Evolutionary conservation across 441 rosid genomes (phyloP), one percentile per base, ranked within the genome.

Genomic region (Pelargonium fulgidum): DNA sequence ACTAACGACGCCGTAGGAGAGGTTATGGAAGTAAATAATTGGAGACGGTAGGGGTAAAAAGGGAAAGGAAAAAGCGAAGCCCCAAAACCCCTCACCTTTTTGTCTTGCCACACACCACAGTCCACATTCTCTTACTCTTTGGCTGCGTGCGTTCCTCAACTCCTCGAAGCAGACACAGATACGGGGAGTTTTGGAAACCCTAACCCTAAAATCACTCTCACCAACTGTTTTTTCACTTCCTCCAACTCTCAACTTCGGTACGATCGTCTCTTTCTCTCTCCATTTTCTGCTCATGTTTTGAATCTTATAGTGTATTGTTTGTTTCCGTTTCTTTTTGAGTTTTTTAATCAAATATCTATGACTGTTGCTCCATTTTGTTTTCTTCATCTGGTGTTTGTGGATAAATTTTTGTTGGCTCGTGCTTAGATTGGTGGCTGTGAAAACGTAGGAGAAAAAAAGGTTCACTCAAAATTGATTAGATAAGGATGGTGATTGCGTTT

Each of bases 151-250:
- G 41, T 24, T 67, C 66, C 63, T 66, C 74, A 82, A 84, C 96
- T 87, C 92, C 88, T 83, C 89, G 92, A 90, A 85, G 82, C 84
- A 14, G 19, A 54, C 61, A n/a, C 22, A 85, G 92, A 88, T 90
- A 92, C 88, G 85, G 85, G 89, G 96, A 88, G 96, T 88, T 86
- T 84, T 81, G 84, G 76, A 70, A 76, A 79, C 83, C 83, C 76
- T 75, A 76, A 70, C 64, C 11, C 48, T 54, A 54, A 54, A 54
- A 54, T 54, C 20, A 16, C 61, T 16, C 22, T 2, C 7, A 16
- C 9, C 19, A 54, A 14, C 61, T 17, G 9, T 29, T 16, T 54
- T 54, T 16, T 54, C 61, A 1, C 22, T 54, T 54, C 61, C 61
- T 54, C 61, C 61, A 6, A 54, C 22, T 54, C 22, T 54, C 22